A percentile compares a stretch with the other conserved stretches of the same genome.
These are phyloP conservation scores for Corchorus capsularis DNA, from an alignment of 345 rosid species.

Conservation along the genomic window DNA sequence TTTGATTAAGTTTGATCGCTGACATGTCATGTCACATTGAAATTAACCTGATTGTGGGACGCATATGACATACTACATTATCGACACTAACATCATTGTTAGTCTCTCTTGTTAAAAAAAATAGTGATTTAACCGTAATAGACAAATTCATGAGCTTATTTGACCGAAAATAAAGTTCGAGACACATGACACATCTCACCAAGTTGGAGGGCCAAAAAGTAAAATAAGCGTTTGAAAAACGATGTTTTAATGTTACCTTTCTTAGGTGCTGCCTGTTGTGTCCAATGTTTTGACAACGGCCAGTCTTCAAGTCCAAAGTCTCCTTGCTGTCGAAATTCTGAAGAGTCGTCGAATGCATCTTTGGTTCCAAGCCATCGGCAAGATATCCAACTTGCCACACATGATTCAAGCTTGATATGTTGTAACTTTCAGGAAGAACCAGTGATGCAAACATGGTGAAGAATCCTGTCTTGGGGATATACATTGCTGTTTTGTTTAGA, in stretches of 20 bases:
- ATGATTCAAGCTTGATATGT: slow-evolving; percentile 39
- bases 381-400: slow-evolving; percentile 56
- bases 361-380: slow-evolving; percentile 29
- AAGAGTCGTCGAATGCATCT: slow-evolving; percentile 34
- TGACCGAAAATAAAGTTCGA: too few relatives aligned
- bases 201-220: too few relatives aligned
- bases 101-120: too few relatives aligned
- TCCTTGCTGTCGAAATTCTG: slow-evolving; percentile 50
- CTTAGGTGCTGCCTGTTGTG: slow-evolving; percentile 17
- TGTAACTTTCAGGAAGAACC: slow-evolving; percentile 34
- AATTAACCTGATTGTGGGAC: too few relatives aligned
- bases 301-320: slow-evolving; percentile 28
- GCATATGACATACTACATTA: too few relatives aligned
- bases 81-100: too few relatives aligned
- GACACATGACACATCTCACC: too few relatives aligned
- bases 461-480: neutral
- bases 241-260: slow-evolving; percentile 41
- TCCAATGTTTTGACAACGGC: neutral
- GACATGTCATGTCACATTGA: too few relatives aligned
- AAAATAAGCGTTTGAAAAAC: too few relatives aligned
- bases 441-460: slow-evolving; percentile 28
- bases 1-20: too few relatives aligned
- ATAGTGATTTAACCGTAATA: too few relatives aligned
- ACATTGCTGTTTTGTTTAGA: neutral
- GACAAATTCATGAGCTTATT: too few relatives aligned